Evolutionary conservation across 768 basidiomycete species (phyloP), one percentile per base, ranked within the genome.

Genomic region (Ephemerocybe angulata): DNA sequence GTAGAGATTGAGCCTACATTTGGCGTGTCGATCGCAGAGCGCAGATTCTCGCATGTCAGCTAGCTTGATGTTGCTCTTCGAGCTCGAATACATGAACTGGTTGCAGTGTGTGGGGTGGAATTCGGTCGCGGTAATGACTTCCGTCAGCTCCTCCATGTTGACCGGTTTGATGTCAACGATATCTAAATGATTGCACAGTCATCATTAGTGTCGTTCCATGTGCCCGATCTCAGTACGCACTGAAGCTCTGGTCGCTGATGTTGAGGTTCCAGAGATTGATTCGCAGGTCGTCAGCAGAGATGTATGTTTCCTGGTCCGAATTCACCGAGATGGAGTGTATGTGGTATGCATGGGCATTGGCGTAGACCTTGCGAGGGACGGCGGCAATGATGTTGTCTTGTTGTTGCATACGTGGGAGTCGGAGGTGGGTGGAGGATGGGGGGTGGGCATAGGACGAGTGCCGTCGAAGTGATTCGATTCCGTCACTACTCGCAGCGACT

Each of bases 261-360:
- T 93, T 90, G 60, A 99, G 78, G 70, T 99, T 99, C 97, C 97
- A 99, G 24, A 99, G 79, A 71, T 99, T 99, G 74, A 99, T 82
- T 60, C 97, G 80, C 46, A 99, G 79, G 76, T 99, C 97, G 68
- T 98, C 97, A n/a, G 97, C 96, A 42, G 93, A 96, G 59, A 99
- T 95, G 73, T 95, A 99, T 1, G 97, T 99, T 77, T 99, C 97
- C 65, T 97, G 94, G 73, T 99, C 97, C 53, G 94, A 98, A 73
- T 99, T 99, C 68, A 98, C 93, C 51, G 93, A 94, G 70, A 99
- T 98, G 61, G 96, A 98, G 72, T 98, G 98, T 81, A 99, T 98
- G 74, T 99, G 97, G 76, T 99, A 99, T 40, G 96, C 96, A 67
- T 98, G 97, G 1, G 97, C 97, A 70, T 98, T 99, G 57, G 96